Base-by-base conservation (phyloP, 208 protist species). In the Trypanosoma mega region DNA sequence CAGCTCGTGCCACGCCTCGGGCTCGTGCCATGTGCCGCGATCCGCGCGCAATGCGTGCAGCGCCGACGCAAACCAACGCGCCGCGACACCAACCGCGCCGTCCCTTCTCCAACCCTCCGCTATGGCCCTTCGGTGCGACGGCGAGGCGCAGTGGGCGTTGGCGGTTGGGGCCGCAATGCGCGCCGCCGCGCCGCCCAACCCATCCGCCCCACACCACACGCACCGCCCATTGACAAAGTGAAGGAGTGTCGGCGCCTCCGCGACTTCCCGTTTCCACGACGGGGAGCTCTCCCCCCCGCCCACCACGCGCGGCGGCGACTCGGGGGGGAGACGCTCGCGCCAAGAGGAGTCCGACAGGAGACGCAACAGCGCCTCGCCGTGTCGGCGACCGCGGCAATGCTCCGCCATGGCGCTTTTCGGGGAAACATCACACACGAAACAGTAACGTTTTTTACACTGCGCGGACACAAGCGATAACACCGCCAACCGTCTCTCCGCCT, bases 21-120 rank as follows among this genome's bases (percentile, higher is more conserved):
- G 46, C 50, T 63, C 56, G 4, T 34, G 45, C 56, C 56, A 63
- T 3, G n/a, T n/a, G n/a, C 29, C 18, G 33, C 18, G n/a, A n/a
- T 29, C 56, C 36, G 41, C 34, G 20, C 56, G 56, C n/a, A 63
- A 14, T 8, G 31, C 24, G 16, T 30, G 6, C 50, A 63, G 44
- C 27, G 34, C 56, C 9, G 29, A 23, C 44, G 30, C 45, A 39
- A 52, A 52, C 56, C 56, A 63, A 14, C 31, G 30, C 6, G 31
- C 56, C n/a, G 56, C 56, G 31, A 41, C 43, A 0, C 26, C 56
- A 14, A 20, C 29, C 43, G 56, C 16, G 11, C 41, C 14, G 27
- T 47, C 52, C 21, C 8, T 11, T 18, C 14, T 4, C 18, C 36
- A 33, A 18, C 6, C 23, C 33, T 27, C 16, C 44, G 9, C 44